A percentile compares a stretch with the other conserved stretches of the same genome.
These are phyloP conservation scores for Fusarium lateritium DNA, from an alignment of 2,329 filamentous ascomycete species.

Conservation along the genomic window DNA sequence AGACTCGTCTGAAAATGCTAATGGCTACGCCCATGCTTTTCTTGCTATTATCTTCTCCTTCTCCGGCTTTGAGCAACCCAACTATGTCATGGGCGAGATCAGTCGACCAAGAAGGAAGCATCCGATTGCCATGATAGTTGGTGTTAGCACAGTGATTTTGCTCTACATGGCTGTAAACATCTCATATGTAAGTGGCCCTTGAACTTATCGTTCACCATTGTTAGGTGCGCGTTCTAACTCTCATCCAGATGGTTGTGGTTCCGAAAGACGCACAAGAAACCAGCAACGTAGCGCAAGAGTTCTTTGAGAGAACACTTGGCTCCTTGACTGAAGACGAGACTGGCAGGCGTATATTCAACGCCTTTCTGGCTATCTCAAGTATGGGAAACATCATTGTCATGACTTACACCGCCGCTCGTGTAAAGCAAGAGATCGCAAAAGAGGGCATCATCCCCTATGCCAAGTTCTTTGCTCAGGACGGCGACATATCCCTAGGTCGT, in stretches of 20 bases:
- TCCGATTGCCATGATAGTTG: constrained; percentile 51
- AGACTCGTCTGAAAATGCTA: constrained; percentile 44
- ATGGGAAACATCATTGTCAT: constrained; percentile 71
- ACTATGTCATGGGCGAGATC: constrained; percentile 56
- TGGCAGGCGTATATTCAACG: constrained; percentile 59
- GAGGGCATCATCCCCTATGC: constrained; percentile 68
- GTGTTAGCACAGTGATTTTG: constrained; percentile 50
- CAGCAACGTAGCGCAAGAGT: constrained; percentile 50
- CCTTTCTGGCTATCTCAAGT: constrained; percentile 67
- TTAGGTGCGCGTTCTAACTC: neutral
- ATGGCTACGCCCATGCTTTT: constrained; percentile 58
- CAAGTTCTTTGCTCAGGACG: constrained; percentile 62
- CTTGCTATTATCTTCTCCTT: constrained; percentile 60
- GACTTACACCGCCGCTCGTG: constrained; percentile 68
- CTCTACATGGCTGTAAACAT: constrained; percentile 58
- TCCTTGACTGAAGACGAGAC: constrained; percentile 47
- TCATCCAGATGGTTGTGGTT: constrained; percentile 56
- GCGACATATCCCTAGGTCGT: constrained; percentile 54
- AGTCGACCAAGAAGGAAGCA: constrained; percentile 52
- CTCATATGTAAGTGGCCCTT: constrained; percentile 51
- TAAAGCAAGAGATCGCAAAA: constrained; percentile 74
- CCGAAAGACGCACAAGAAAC: constrained; percentile 18
- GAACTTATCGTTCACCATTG: accelerated
- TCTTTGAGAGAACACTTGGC: constrained; percentile 55
- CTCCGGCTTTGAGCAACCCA: constrained; percentile 58